Conservation (phyloP, 75 land plant species). For the Sequoiadendron giganteum region DNA sequence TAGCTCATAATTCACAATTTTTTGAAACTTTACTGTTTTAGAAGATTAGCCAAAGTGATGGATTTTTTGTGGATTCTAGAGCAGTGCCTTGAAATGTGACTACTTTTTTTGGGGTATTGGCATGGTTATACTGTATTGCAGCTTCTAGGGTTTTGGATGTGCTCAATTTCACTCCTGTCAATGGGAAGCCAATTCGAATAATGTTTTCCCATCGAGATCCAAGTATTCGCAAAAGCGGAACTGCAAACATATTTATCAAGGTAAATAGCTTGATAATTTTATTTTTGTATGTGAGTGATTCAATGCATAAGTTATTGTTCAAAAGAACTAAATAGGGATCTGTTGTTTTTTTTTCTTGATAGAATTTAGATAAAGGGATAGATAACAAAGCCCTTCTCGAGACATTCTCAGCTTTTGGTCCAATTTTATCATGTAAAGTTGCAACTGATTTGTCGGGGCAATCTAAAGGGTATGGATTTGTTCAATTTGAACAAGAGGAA, state of each 20-base stretch:
- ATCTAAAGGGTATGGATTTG: conserved; percentile 88
- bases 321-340: conserved; percentile 8
- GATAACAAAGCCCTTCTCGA: conserved; percentile 82
- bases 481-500: conserved; percentile 84
- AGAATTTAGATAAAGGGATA: conserved; percentile 84
- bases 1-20: background rate
- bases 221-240: conserved; percentile 61
- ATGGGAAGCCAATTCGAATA: conserved; percentile 68
- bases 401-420: conserved; percentile 75
- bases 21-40: background rate
- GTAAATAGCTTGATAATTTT: conserved; percentile 40
- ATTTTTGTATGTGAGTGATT: conserved; percentile 20
- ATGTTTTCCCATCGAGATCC: conserved; percentile 85
- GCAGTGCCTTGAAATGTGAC: background rate
- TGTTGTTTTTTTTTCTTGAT: conserved; percentile 18
- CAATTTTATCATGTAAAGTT: conserved; percentile 80
- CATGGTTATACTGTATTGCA: conserved; percentile 18
- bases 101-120: background rate
- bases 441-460: conserved; percentile 72
- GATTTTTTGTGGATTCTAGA: background rate
- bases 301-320: conserved; percentile 22
- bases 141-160: conserved; percentile 71
- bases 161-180: conserved; percentile 65
- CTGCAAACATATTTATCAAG: conserved; percentile 80
- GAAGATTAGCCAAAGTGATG: background rate